phyloP scores from a whole-genome alignment of 176 grass and related monocot species.

The Triticum timopheevii region DNA sequence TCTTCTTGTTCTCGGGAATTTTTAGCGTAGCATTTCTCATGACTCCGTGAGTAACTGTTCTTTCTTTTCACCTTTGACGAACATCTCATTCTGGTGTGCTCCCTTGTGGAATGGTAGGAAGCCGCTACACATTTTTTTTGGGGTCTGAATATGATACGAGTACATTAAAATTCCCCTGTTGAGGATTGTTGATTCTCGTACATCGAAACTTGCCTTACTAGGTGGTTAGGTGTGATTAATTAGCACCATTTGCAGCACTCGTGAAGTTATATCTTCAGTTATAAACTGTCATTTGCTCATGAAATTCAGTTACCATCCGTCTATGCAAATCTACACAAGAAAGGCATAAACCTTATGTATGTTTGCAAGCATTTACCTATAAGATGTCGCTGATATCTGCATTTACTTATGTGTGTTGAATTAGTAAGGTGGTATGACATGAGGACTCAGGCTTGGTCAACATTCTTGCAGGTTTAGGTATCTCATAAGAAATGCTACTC shows the following conservation, averaged over 20 bases:
- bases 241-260: background rate
- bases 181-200: background rate
- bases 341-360: no score
- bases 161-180: background rate
- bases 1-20: no score
- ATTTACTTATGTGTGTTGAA: no score
- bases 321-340: background rate
- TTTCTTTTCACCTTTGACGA: background rate
- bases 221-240: background rate
- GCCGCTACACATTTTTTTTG: background rate
- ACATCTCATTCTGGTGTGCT: background rate
- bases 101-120: background rate
- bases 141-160: background rate
- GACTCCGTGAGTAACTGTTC: slow-evolving; percentile 63
- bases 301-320: background rate
- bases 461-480: no score
- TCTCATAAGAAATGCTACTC: no score
- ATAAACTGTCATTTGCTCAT: background rate
- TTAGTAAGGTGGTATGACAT: no score
- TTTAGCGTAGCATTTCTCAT: background rate
- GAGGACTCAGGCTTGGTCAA: no score
- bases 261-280: background rate
- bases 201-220: background rate
- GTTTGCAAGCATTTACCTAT: no score
- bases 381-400: no score